Evolutionary conservation across 2,329 filamentous ascomycete species (phyloP), one percentile per base, ranked within the genome.

Genomic region (Phialophora expanda): DNA sequence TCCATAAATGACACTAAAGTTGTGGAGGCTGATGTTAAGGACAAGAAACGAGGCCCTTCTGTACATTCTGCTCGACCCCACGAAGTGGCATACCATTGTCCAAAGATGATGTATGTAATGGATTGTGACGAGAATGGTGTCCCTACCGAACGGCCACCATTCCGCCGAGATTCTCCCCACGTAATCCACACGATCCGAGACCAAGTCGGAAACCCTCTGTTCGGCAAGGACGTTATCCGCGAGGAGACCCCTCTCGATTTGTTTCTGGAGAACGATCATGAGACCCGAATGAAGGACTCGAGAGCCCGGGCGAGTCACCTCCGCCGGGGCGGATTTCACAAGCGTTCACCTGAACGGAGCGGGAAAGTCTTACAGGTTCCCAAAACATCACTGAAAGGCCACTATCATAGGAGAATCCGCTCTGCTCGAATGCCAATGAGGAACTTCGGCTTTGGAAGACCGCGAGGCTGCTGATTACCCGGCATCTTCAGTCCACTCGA

Each of bases 101-200:
- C 56, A 26, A 59, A 26, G 20, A n/a, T 54, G n/a, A 46, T n/a
- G 20, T 54, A 61, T 28, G 14, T 61, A 8, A 34, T 61, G 28
- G 48, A 50, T 12, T 54, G 32, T 22, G 50, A 54, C 22, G 32
- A 54, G 30, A 22, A 41, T 22, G 58, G 58, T 6, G 58, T 54
- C 6, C 58, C 58, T 24, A 32, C 58, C 14, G 9, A 7, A 53
- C 58, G 58, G 8, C 24, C 48, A 11, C 30, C 58, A 8, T 59
- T 50, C 41, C 56, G 56, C 38, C 56, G 41, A 50, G 38, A 44
- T 5, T 46, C 56, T 7, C 26, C 56, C 3, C 38, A 12, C 11
- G 8, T 50, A 8, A 48, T 44, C 3, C 38, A 50, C 38, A 50
- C 56, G 6, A 26, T 59, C 4, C 56, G 56, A 26, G 44, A 59